A percentile compares a stretch with the other conserved stretches of the same genome.
phyloP scores from a whole-genome alignment of 495 filamentous ascomycete genomes.

The Bryoglossum gracile region DNA sequence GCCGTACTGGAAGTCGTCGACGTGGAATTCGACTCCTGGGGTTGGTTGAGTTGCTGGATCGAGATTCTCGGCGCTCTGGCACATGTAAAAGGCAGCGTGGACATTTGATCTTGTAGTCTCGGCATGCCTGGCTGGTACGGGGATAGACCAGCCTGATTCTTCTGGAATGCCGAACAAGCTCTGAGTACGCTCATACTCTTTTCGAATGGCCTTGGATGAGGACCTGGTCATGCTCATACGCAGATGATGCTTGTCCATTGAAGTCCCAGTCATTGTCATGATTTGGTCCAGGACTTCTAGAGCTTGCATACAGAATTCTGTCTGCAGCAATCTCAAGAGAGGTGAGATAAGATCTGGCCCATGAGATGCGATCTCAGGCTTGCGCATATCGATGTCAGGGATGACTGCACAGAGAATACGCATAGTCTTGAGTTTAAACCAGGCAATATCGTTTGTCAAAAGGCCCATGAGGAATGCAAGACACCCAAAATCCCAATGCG shows the following conservation, averaged over 20 bases:
- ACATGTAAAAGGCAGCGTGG: constrained; percentile 94
- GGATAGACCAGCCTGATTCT: constrained; percentile 92
- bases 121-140: constrained; percentile 83
- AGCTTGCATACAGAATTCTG: constrained; percentile 86
- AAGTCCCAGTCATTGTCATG: constrained; percentile 85
- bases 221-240: constrained; percentile 92
- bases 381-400: constrained; percentile 88
- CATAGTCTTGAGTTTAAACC: constrained; percentile 90
- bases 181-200: constrained; percentile 89
- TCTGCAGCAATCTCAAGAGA: constrained; percentile 81
- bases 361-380: constrained; percentile 80
- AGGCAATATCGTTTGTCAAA: constrained; percentile 76
- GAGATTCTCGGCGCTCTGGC: constrained; percentile 53
- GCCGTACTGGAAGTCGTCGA: constrained; percentile 76
- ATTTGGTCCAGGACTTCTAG: constrained; percentile 88
- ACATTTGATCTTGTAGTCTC: constrained; percentile 80
- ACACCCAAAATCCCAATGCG: constrained; percentile 73
- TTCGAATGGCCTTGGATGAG: constrained; percentile 73
- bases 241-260: constrained; percentile 87
- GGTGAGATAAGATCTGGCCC: constrained; percentile 95
- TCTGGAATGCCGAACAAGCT: constrained; percentile 96
- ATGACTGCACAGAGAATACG: constrained; percentile 79
- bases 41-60: constrained; percentile 56
- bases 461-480: constrained; percentile 88
- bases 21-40: constrained; percentile 84